phyloP scores from a whole-genome alignment of 2,329 filamentous ascomycete genomes.

The Claviceps quebecensis region DNA sequence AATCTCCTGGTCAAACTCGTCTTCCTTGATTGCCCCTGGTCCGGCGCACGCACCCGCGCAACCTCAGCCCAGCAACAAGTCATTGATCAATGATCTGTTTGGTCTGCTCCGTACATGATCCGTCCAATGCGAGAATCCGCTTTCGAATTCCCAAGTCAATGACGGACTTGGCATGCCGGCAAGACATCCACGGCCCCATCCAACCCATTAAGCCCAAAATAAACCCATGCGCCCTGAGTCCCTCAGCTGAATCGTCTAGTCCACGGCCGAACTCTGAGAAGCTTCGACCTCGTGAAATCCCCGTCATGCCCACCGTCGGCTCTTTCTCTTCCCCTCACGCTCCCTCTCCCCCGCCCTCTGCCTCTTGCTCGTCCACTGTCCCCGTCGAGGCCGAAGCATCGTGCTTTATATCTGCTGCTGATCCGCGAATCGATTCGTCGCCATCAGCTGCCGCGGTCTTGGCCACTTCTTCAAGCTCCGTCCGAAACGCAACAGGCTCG shows the following conservation, averaged over 20 bases:
- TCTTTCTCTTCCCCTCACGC: background rate
- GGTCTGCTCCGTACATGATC: background rate
- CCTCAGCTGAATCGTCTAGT: slow-evolving; percentile 1
- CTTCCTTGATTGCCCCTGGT: background rate
- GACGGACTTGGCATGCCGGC: slow-evolving; percentile 1
- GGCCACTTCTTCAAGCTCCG: slow-evolving; percentile 7
- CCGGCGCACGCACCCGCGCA: background rate
- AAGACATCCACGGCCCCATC: background rate
- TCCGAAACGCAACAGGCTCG: slow-evolving; percentile 5
- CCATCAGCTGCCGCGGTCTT: slow-evolving; percentile 3
- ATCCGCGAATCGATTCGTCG: slow-evolving; percentile 1
- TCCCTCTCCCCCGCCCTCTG: background rate
- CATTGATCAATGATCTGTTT: background rate
- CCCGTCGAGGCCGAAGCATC: background rate
- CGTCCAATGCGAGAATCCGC: no score
- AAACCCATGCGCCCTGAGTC: slow-evolving; percentile 1
- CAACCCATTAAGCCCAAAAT: background rate
- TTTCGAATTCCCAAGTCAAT: background rate
- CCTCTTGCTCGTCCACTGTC: background rate
- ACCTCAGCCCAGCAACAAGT: slow-evolving; percentile 1
- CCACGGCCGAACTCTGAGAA: slow-evolving; percentile 2
- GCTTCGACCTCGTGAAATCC: slow-evolving; percentile 2
- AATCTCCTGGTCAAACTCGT: background rate
- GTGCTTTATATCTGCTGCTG: background rate
- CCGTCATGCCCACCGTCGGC: slow-evolving; percentile 7